Conservation (phyloP, 495 filamentous ascomycete genomes). For the Bryoglossum gracile region DNA sequence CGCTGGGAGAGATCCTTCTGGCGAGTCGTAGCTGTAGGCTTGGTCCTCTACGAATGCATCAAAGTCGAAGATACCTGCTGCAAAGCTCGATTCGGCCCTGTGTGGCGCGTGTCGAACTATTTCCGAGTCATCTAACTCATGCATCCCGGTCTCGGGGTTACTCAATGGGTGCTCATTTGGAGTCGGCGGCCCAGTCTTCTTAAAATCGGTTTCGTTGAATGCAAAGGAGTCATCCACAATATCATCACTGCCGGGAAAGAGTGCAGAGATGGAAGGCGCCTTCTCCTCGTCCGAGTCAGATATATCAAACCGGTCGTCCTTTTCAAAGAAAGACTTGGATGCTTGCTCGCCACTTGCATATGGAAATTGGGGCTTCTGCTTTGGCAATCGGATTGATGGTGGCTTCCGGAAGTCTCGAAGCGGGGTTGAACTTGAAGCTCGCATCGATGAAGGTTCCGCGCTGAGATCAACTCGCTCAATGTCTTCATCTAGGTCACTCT, state of each 20-base stretch:
- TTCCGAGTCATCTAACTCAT: conserved; percentile 24
- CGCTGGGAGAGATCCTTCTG: background rate
- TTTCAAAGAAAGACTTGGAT: conserved; percentile 10
- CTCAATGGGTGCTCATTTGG: conserved; percentile 21
- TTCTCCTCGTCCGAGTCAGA: conserved; percentile 26
- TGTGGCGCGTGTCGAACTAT: conserved; percentile 5
- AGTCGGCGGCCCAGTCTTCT: background rate
- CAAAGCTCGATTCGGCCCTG: conserved; percentile 11
- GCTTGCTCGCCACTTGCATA: conserved; percentile 23
- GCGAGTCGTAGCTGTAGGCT: conserved; percentile 19
- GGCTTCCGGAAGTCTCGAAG: conserved; percentile 17
- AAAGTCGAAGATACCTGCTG: conserved; percentile 20
- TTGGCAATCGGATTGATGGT: conserved; percentile 19
- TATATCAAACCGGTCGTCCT: background rate
- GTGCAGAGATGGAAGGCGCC: conserved; percentile 35
- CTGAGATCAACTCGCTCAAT: conserved; percentile 31
- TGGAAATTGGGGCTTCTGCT: conserved; percentile 29
- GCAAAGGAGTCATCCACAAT: background rate
- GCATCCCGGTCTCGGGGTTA: conserved; percentile 23
- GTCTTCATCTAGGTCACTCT: conserved; percentile 18
- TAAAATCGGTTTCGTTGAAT: background rate
- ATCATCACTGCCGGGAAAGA: conserved; percentile 19
- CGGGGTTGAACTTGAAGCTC: conserved; percentile 23
- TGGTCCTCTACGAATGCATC: conserved; percentile 28
- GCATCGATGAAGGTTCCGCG: conserved; percentile 18